Conservation (phyloP, 1,284 basidiomycete species). For the Ustilago sp. region DNA sequence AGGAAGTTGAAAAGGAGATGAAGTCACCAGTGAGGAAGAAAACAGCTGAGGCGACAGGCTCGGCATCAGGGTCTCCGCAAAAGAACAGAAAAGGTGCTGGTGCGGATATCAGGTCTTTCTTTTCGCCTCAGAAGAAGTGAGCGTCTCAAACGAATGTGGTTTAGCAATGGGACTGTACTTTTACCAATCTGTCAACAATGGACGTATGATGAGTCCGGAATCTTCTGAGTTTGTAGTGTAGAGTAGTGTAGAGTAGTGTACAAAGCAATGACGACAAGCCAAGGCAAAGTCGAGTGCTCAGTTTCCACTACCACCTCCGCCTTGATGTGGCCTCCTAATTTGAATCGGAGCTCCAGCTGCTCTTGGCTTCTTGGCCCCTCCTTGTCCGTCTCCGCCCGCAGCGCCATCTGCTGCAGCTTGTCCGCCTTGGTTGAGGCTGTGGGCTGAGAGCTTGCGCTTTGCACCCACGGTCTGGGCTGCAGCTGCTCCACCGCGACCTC, state of each 20-base stretch:
- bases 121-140: slow-evolving; percentile 25
- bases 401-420: not conserved
- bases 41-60: not conserved
- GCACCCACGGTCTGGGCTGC: slow-evolving; percentile 23
- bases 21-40: slow-evolving; percentile 6
- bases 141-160: not conserved
- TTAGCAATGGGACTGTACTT: not conserved
- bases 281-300: not conserved
- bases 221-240: not conserved
- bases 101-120: slow-evolving; percentile 38
- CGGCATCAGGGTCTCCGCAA: not conserved
- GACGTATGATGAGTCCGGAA: not conserved
- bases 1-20: not conserved
- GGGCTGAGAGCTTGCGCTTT: slow-evolving; percentile 44
- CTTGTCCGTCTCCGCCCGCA: slow-evolving; percentile 11
- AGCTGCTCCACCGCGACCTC: slow-evolving; percentile 28
- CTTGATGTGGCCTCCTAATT: slow-evolving; percentile 6
- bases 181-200: not conserved
- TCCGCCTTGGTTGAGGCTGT: slow-evolving; percentile 24
- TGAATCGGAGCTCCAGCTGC: slow-evolving; percentile 32
- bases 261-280: not conserved
- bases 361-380: slow-evolving; percentile 38
- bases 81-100: slow-evolving; percentile 12
- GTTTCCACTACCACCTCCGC: slow-evolving; percentile 9
- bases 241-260: not conserved